Evolutionary conservation across 345 rosid genomes (phyloP), one percentile per base, ranked within the genome.

Genomic region (Balakata baccata): DNA sequence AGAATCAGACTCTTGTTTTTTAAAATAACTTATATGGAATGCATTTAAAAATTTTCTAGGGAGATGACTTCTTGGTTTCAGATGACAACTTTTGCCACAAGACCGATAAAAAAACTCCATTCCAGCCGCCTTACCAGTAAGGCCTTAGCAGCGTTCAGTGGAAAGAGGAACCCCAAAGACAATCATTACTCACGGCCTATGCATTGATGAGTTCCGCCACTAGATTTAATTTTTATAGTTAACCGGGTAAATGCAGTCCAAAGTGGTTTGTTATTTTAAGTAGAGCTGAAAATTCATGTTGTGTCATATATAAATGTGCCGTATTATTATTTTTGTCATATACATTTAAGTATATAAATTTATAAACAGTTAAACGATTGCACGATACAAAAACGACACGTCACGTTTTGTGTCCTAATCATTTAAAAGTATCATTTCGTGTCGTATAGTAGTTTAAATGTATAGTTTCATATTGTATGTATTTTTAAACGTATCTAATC

Each of bases 111-210:
- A 88, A 79, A 69, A 77, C 87, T 17, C 87, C 97, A 63, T 82
- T 87, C 57, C 96, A 81, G 81, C 98, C 98, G 68, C 96, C 97
- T 0, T 0, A 81, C 91, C 46, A 87, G 97, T 80, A 85, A 91
- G 83, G 96, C 98, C 71, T 68, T 95, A 61, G 94, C 91, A 9
- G 88, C 87, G 70, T 95, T 89, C 80, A 84, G 97, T 39, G 97
- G 94, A 73, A 91, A 81, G 85, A 88, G 97, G 80, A 95, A 95
- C 81, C 99, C 97, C 25, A 95, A 95, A 49, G 98, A 95, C 80
- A 95, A 95, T 80, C 98, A 95, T 73, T 91, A 81, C 83, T 88
- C 93, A 76, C 94, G 92, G 46, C 79, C 90, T 1, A 91, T 75
- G 81, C 86, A 50, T 56, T 80, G 73, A 75, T 59, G 37, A 34